phyloP scores from a whole-genome alignment of 495 filamentous ascomycete genomes.

The Neurospora discreta region DNA sequence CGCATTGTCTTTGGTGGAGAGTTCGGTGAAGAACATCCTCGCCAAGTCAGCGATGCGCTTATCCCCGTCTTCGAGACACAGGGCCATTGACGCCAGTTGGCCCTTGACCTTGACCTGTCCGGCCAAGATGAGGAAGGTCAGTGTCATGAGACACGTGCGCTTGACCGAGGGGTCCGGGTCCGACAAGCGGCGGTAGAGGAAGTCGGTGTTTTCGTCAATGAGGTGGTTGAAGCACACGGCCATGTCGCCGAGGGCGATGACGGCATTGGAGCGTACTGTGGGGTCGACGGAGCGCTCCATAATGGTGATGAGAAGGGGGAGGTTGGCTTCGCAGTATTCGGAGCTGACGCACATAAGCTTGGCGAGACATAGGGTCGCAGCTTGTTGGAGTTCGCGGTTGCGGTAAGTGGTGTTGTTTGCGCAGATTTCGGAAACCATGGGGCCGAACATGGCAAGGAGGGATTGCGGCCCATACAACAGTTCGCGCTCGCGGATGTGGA shows the following conservation, averaged over 20 bases:
- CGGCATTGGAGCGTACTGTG: slow-evolving; percentile 85
- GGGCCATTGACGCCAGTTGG: slow-evolving; percentile 98
- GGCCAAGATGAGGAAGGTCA: slow-evolving; percentile 94
- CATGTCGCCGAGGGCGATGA: slow-evolving; percentile 97
- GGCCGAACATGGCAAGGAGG: slow-evolving; percentile 78
- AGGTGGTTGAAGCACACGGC: slow-evolving; percentile 99
- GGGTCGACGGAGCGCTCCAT: slow-evolving; percentile 87
- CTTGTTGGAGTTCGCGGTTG: slow-evolving; percentile 78
- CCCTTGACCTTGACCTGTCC: slow-evolving; percentile 99
- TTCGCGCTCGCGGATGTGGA: slow-evolving; percentile 87
- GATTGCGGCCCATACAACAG: slow-evolving; percentile 80
- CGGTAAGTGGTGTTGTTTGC: slow-evolving; percentile 84
- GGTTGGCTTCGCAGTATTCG: slow-evolving; percentile 89
- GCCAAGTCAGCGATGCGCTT: slow-evolving; percentile 87
- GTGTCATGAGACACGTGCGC: slow-evolving; percentile 94
- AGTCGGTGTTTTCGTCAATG: slow-evolving; percentile 98
- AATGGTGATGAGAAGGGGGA: slow-evolving; percentile 92
- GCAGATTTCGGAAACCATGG: slow-evolving; percentile 84
- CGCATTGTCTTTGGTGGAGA: slow-evolving; percentile 95
- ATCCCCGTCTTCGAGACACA: slow-evolving; percentile 91
- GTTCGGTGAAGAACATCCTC: slow-evolving; percentile 96
- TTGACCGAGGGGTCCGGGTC: slow-evolving; percentile 85
- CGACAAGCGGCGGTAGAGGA: slow-evolving; percentile 85
- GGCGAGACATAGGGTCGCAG: slow-evolving; percentile 90
- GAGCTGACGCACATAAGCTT: slow-evolving; percentile 96